Evolutionary conservation across 1,284 basidiomycete genomes (phyloP), one percentile per base, ranked within the genome.

Genomic region (Cutaneotrichosporon curvatum): DNA sequence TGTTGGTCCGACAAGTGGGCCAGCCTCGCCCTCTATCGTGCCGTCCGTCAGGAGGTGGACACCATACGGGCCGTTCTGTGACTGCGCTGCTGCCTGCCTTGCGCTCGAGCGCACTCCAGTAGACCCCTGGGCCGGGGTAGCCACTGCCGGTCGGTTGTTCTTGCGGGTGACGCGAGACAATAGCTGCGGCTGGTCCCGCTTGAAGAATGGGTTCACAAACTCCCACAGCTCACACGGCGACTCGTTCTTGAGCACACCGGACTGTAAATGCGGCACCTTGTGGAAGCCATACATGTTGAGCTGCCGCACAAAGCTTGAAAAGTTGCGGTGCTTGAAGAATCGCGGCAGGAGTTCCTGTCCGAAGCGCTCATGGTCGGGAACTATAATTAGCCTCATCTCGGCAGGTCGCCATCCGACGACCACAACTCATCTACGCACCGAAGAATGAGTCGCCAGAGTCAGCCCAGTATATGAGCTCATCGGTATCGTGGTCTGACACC

Each of bases 211-310:
- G 68, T 96, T 90, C 53, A 83, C 82, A 69, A 96, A 97, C 69
- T 96, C 87, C 84, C 89, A 94, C 40, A 89, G 80, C 68, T 97
- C 92, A 43, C 81, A 84, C 51, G 87, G 85, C 39, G 80, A 78
- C 53, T 87, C 84, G 65, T 81, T 81, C 63, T 81, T 74, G 55
- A 97, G 79, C 28, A 90, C 90, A 37, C 92, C 92, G 68, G 95
- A 89, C 65, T 95, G 91, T 18, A 97, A 81, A 67, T 96, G 91
- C 0, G 91, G 90, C 45, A 94, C 86, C 75, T 91, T 91, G 76
- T 90, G 88, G 67, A 94, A 94, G 37, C 88, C 89, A 69, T 94
- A 92, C 89, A 95, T 95, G 77, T 97, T 96, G 62, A 96, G 79
- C 70, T 97, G 92, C 32, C 92, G 81, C 31, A 96, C 91, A 65